Evolutionary conservation across 116 monocot genomes (phyloP), one percentile per base, ranked within the genome.

Genomic region (Iris pallida): DNA sequence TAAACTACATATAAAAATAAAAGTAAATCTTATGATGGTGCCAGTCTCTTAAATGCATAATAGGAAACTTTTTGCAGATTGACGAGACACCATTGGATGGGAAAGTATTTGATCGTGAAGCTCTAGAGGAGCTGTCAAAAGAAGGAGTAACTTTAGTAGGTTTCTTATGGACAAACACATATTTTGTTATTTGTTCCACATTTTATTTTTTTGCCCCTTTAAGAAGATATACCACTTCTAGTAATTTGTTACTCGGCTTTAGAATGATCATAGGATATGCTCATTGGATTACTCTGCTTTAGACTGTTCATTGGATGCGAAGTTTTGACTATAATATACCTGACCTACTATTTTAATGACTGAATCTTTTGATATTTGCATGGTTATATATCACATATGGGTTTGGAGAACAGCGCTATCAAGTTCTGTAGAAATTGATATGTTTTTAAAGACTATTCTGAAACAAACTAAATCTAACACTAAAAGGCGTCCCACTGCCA

Each of bases 101-200:
- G 5, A 93, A 93, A 73, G 17, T 83, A 65, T 99, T 99, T 86
- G 98, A 99, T 68, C 93, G 98, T 48, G 88, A 84, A 86, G 77
- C 88, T 70, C 81, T 99, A 74, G 98, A 90, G 75, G 80, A 88
- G 58, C 80, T 99, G 48, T 93, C 98, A 12, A 99, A 99, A 79
- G 98, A 99, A 90, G 98, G 98, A 20, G 90, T 99, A 62, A 99
- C 98, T 75, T 81, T 99, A 20, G 98, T 99, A 84, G 82, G 96
- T 85, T 43, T 63, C 53, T 55, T 54, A 16, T 47, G 18, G 9
- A 30, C 30, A 30, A 30, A 30, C 30, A 30, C 30, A 30, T 30
- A 30, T 30, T 30, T 30, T 30, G 30, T 30, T 30, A 3, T 30
- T 30, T 30, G 30, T 30, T 30, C 30, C 30, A 30, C 30, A 30